Percentiles rank a stretch among this genome's conserved stretches.
phyloP scores from a whole-genome alignment of 1,284 basidiomycete genomes.

The Pyrrhoderma noxium region DNA sequence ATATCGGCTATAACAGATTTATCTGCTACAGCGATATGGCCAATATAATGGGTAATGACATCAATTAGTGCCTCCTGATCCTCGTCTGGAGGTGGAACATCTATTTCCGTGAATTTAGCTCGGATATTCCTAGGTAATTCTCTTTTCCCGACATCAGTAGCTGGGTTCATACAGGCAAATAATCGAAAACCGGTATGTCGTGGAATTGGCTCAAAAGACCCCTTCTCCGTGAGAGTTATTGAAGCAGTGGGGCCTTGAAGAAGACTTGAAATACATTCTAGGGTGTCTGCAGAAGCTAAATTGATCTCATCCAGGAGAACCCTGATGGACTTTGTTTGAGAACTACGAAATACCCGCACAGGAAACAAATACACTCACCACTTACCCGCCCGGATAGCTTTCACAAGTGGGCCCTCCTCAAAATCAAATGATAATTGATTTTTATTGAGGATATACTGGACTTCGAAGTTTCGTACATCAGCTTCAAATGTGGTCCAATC shows the following conservation, averaged over 20 bases:
- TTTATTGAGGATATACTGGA: conserved; percentile 78
- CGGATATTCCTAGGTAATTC: conserved; percentile 90
- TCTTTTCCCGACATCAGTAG: conserved; percentile 97
- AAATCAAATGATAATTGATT: conserved; percentile 91
- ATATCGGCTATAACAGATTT: conserved; percentile 85
- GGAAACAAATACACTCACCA: conserved; percentile 52
- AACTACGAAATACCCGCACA: neutral
- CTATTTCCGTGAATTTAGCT: conserved; percentile 91
- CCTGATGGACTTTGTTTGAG: conserved; percentile 37
- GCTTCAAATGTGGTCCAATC: conserved; percentile 72
- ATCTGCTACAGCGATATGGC: conserved; percentile 77
- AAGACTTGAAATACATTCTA: conserved; percentile 87
- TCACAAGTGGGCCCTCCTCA: conserved; percentile 94
- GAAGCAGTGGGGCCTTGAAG: conserved; percentile 84
- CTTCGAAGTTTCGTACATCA: conserved; percentile 76
- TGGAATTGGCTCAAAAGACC: conserved; percentile 83
- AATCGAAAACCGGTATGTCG: conserved; percentile 94
- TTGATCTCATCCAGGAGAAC: conserved; percentile 96
- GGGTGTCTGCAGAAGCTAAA: conserved; percentile 87
- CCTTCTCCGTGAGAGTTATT: conserved; percentile 90
- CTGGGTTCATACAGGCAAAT: conserved; percentile 99
- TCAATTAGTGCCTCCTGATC: conserved; percentile 86
- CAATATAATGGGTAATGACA: conserved; percentile 90
- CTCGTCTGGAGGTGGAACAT: conserved; percentile 88
- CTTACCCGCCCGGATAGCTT: conserved; percentile 82